Evolutionary conservation across 1,284 basidiomycete species (phyloP).

Genomic region (Ustilago tritici): DNA sequence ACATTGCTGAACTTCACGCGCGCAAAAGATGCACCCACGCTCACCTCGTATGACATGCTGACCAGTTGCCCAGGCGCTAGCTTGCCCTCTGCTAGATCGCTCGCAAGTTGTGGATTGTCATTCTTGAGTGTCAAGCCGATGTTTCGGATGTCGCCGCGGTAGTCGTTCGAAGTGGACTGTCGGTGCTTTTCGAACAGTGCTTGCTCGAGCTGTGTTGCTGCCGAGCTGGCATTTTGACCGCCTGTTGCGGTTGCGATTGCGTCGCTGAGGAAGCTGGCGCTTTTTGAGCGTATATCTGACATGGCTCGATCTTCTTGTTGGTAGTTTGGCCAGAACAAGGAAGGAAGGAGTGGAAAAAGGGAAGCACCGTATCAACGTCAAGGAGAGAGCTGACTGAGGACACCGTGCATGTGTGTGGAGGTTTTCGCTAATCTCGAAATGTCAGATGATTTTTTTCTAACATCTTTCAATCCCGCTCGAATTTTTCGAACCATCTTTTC

Average conservation of each 20-base stretch:
- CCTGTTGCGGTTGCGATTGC: constrained; percentile 34
- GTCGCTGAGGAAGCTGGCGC: constrained; percentile 35
- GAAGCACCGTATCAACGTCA: background rate
- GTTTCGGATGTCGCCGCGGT: constrained; percentile 40
- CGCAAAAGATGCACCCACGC: background rate
- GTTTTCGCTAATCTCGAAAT: background rate
- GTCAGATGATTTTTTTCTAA: too few species aligned
- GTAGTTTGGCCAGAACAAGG: background rate
- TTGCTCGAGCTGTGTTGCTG: constrained; percentile 37
- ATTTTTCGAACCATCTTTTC: background rate
- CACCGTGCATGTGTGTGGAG: constrained; percentile 28
- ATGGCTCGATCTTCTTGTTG: constrained; percentile 7
- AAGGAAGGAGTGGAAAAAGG: background rate
- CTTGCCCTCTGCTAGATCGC: constrained; percentile 17
- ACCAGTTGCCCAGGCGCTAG: constrained; percentile 24
- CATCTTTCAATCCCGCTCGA: too few species aligned
- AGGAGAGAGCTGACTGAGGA: constrained; percentile 28
- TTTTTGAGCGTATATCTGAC: constrained; percentile 43
- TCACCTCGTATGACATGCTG: constrained; percentile 37
- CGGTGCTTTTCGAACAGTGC: constrained; percentile 32
- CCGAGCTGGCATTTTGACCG: constrained; percentile 18
- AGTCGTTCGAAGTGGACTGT: constrained; percentile 44
- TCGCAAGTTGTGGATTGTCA: constrained; percentile 42
- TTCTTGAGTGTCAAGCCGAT: constrained; percentile 48
- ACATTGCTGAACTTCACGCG: too few species aligned